Percentiles rank a stretch among this genome's conserved stretches.
Conservation (phyloP, 192 early-diverging fungal species). For the Oehlia diaphana region DNA sequence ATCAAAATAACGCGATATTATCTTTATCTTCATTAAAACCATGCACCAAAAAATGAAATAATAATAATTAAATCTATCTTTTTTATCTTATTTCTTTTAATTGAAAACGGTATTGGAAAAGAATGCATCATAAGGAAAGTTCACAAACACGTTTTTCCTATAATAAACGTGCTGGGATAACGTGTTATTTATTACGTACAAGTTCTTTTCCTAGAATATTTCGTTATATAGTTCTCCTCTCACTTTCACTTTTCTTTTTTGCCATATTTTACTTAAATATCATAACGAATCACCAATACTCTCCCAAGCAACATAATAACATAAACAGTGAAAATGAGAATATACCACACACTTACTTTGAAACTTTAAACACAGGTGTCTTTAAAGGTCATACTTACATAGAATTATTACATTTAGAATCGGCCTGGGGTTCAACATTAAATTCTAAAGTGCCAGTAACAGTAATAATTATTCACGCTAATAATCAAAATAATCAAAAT, state of each 20-base stretch:
- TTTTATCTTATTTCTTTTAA: neutral
- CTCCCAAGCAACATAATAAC: no score
- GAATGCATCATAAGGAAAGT: neutral
- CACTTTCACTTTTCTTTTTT: neutral
- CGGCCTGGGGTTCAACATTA: constrained; percentile 17
- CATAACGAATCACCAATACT: neutral
- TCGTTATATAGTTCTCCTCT: neutral
- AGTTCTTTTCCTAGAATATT: neutral
- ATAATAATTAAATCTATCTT: no score
- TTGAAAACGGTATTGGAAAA: neutral
- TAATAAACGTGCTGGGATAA: neutral
- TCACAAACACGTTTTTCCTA: neutral
- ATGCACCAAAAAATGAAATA: no score
- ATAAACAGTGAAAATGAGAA: neutral
- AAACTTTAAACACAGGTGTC: neutral
- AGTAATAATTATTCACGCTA: constrained; percentile 41
- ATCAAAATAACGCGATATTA: no score
- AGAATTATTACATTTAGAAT: constrained; percentile 1
- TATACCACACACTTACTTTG: neutral
- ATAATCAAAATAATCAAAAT: constrained; percentile 8
- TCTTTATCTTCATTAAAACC: no score
- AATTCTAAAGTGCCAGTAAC: constrained; percentile 33
- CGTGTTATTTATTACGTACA: neutral
- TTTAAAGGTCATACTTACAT: constrained; percentile 1
- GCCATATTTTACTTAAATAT: neutral